Percentiles rank a stretch among this genome's conserved stretches.
These are phyloP conservation scores for Casaregolazyma suthepensis DNA, from an alignment of 1,139 yeast species.

Conservation along the genomic window DNA sequence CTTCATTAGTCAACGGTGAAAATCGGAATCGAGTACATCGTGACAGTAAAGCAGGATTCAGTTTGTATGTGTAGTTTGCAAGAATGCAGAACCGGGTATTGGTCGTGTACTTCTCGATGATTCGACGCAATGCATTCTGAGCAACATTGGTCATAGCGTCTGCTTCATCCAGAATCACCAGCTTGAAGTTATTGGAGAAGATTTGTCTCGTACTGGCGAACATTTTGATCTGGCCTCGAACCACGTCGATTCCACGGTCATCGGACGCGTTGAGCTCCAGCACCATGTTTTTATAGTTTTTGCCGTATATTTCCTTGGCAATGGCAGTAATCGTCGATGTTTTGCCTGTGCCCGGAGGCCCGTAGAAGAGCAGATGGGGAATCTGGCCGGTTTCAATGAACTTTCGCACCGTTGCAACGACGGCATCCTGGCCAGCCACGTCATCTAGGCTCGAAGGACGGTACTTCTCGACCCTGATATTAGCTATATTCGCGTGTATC, in stretches of 20 bases:
- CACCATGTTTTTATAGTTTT: conserved; percentile 79
- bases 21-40: conserved; percentile 95
- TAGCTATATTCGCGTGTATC: neutral
- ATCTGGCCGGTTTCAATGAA: conserved; percentile 78
- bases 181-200: conserved; percentile 60
- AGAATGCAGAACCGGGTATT: conserved; percentile 93
- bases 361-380: conserved; percentile 88
- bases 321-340: conserved; percentile 90
- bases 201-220: conserved; percentile 91
- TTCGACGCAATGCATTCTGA: conserved; percentile 85
- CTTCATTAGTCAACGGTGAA: conserved; percentile 65
- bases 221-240: conserved; percentile 74
- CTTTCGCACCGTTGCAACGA: conserved; percentile 72
- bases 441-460: conserved; percentile 81
- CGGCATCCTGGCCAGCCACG: conserved; percentile 85
- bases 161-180: conserved; percentile 93
- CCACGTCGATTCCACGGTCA: conserved; percentile 83
- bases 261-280: conserved; percentile 84
- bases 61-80: conserved; percentile 93
- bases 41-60: conserved; percentile 89
- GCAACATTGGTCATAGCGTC: conserved; percentile 99
- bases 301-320: conserved; percentile 87
- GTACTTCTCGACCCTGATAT: conserved; percentile 81
- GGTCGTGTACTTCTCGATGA: conserved; percentile 89
- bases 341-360: conserved; percentile 98